Base-by-base conservation (phyloP, 2,329 filamentous ascomycete genomes). In the Lizonia empirigonia region DNA sequence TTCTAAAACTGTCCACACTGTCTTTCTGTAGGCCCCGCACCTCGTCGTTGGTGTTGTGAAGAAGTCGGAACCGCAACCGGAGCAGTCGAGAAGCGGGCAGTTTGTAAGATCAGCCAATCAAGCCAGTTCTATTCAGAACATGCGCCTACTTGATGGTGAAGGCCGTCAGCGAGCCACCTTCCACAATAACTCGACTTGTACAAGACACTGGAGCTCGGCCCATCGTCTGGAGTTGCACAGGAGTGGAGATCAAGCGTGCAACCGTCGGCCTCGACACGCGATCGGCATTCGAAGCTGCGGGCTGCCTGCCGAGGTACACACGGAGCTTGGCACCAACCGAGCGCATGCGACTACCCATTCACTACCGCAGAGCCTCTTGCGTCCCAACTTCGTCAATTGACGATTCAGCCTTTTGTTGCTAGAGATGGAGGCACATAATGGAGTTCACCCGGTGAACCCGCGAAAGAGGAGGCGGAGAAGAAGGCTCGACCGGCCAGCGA, bases 401-500 rank as follows among this genome's bases (percentile, higher is more conserved):
- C 48, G 27, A 19, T 13, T n/a, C n/a, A n/a, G n/a, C n/a, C n/a
- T n/a, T n/a, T n/a, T n/a, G n/a, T n/a, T 24, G 38, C 22, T 44
- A 40, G 39, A 44, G 13, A 72, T 71, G 70, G 69, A 69, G 55
- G 63, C 61, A 58, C 63, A 60, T 20, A 69, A 70, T 53, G 67
- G 63, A 34, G 45, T 55, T 39, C 49, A 42, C 19, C 29, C 37
- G 38, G 32, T 62, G 34, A 60, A 69, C 55, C 65, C 79, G 58
- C 75, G 79, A 50, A 82, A 80, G 70, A 76, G 80, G 59, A 78
- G 81, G 58, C 78, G 81, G 62, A 77, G 78, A 66, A 78, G 81
- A 59, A 74, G 78, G 48, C 72, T 77, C 46, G 78, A 94, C 71
- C 91, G 89, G 72, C 82, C 88, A 7, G 82, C 92, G 34, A 81